Conservation (phyloP, 2,329 filamentous ascomycete species). For the Scytalidium sp. region DNA sequence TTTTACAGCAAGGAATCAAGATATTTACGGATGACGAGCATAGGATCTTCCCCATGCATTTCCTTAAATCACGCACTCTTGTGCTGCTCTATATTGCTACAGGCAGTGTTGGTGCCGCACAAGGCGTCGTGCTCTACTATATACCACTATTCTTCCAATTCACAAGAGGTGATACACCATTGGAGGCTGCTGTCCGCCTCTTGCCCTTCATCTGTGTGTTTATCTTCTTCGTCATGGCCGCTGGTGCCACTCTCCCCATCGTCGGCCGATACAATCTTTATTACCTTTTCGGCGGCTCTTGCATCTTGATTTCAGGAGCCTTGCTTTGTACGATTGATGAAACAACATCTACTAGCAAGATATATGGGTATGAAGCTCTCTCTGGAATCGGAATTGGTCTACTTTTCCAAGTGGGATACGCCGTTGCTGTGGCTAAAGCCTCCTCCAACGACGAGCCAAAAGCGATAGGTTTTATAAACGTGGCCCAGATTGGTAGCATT, state of each 20-base stretch:
- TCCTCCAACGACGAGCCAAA: background rate
- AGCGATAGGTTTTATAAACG: background rate
- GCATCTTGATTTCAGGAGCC: background rate
- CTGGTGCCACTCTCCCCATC: background rate
- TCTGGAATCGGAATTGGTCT: slow-evolving; percentile 33
- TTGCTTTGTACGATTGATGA: slow-evolving; percentile 10
- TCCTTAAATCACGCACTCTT: slow-evolving; percentile 3
- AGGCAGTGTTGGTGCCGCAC: background rate
- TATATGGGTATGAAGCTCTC: slow-evolving; percentile 29
- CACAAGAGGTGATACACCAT: slow-evolving; percentile 41
- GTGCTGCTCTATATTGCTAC: background rate
- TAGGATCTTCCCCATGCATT: slow-evolving; percentile 2
- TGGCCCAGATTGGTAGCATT: background rate
- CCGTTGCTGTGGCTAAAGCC: background rate
- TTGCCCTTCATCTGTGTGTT: slow-evolving; percentile 25
- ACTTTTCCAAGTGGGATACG: background rate
- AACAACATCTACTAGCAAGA: slow-evolving; percentile 12
- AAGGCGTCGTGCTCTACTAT: background rate
- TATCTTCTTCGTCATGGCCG: background rate
- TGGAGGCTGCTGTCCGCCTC: slow-evolving; percentile 35
- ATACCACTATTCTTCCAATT: slow-evolving; percentile 46
- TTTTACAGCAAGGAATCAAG: slow-evolving; percentile 13
- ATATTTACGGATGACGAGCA: slow-evolving; percentile 11
- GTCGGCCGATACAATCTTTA: background rate
- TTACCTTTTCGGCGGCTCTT: background rate